Conservation (phyloP, 2,329 filamentous ascomycete genomes). For the Delphinella strobiligena region DNA sequence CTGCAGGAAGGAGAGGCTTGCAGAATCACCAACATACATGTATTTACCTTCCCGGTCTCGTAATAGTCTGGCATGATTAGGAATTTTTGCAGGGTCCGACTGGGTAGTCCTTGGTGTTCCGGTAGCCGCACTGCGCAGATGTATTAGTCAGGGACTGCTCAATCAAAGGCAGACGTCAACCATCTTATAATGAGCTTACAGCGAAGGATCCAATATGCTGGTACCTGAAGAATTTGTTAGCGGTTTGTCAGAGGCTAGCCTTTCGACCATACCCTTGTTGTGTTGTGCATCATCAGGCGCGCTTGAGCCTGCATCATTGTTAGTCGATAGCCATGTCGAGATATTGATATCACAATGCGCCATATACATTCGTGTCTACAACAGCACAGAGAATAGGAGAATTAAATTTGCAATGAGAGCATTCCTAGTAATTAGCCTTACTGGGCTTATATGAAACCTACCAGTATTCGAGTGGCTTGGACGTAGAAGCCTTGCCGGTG, state of each 20-base stretch:
- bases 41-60: slow-evolving; percentile 41
- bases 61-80: slow-evolving; percentile 33
- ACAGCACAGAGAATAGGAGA: background rate
- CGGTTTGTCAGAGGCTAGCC: slow-evolving; percentile 3
- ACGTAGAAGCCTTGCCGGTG: slow-evolving; percentile 12
- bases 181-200: slow-evolving; percentile 9
- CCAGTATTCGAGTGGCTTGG: too few relatives aligned
- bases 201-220: background rate
- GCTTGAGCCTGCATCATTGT: too few relatives aligned
- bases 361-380: too few relatives aligned
- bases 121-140: background rate
- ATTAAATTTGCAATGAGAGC: background rate
- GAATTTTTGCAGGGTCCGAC: slow-evolving; percentile 29
- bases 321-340: too few relatives aligned
- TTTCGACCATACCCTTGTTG: too few relatives aligned
- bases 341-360: too few relatives aligned
- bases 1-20: slow-evolving; percentile 40
- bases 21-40: slow-evolving; percentile 43
- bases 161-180: slow-evolving; percentile 14
- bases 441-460: too few relatives aligned
- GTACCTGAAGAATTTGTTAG: too few relatives aligned
- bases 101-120: slow-evolving; percentile 1
- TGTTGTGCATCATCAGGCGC: too few relatives aligned
- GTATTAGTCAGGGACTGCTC: slow-evolving; percentile 19
- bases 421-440: background rate